Evolutionary conservation across 768 basidiomycete genomes (phyloP).

Genomic region (Candolleomyces aberdarensis): DNA sequence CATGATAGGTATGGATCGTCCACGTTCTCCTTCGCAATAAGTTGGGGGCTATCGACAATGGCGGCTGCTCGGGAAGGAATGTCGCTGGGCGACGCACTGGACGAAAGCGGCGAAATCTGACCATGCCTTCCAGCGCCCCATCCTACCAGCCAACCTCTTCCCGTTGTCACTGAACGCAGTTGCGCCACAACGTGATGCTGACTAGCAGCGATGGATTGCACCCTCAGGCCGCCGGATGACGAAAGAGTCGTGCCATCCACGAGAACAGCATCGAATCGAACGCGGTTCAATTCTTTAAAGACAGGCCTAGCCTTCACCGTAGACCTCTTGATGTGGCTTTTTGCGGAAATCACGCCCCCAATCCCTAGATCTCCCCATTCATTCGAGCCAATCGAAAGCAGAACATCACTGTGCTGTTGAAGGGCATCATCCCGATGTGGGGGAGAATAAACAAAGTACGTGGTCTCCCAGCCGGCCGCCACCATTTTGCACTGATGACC

Average conservation of each 20-base stretch:
- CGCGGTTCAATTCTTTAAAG: conserved; percentile 31
- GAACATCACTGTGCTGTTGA: conserved; percentile 38
- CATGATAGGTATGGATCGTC: conserved; percentile 29
- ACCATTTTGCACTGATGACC: conserved; percentile 48
- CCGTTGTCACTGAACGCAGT: conserved; percentile 27
- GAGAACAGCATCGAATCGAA: conserved; percentile 40
- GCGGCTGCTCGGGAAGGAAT: conserved; percentile 19
- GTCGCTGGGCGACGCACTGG: neutral
- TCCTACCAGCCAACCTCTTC: conserved; percentile 44
- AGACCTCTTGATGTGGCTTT: conserved; percentile 13
- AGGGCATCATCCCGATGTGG: conserved; percentile 6
- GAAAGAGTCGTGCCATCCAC: conserved; percentile 18
- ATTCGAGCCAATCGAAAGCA: conserved; percentile 81
- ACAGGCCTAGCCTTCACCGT: neutral
- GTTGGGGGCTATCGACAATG: conserved; percentile 28
- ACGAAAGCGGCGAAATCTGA: conserved; percentile 56
- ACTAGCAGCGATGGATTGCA: conserved; percentile 56
- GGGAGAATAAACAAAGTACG: conserved; percentile 60
- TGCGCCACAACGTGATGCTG: conserved; percentile 68
- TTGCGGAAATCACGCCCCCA: conserved; percentile 24
- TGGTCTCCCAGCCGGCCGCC: conserved; percentile 82
- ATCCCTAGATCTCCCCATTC: conserved; percentile 82
- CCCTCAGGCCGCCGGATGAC: conserved; percentile 19
- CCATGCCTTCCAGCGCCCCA: conserved; percentile 89
- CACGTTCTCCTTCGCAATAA: conserved; percentile 30